These are phyloP conservation scores for Salix arbutifolia DNA, from an alignment of 345 rosid genomes.

Conservation along the genomic window DNA sequence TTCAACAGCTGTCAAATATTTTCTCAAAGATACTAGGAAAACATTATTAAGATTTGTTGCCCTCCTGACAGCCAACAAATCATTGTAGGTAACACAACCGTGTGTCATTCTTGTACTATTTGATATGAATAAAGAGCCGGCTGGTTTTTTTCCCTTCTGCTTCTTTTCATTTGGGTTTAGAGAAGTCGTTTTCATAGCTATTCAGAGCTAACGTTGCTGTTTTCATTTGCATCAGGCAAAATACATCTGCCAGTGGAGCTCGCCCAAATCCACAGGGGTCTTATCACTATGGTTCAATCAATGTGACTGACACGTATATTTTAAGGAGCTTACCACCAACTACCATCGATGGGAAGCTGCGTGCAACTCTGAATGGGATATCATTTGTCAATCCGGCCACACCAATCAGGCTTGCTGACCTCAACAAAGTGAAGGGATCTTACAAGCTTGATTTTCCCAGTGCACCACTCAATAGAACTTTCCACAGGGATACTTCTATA, in stretches of 20 bases:
- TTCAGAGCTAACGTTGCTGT: neutral
- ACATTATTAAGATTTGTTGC: neutral
- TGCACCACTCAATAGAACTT: slow-evolving; percentile 58
- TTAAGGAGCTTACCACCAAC: slow-evolving; percentile 66
- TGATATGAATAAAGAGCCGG: neutral
- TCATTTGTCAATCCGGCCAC: slow-evolving; percentile 67
- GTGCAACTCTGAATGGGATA: slow-evolving; percentile 74
- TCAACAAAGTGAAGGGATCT: slow-evolving; percentile 59
- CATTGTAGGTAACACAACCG: neutral
- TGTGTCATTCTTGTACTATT: neutral
- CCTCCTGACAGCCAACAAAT: neutral
- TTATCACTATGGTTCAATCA: slow-evolving; percentile 81
- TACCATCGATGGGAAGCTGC: slow-evolving; percentile 52
- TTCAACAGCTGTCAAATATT: neutral
- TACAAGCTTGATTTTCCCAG: slow-evolving; percentile 88
- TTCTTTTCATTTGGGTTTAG: neutral
- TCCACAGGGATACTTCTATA: slow-evolving; percentile 54
- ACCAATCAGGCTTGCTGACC: slow-evolving; percentile 78
- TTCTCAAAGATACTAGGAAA: neutral
- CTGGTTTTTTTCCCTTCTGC: neutral
- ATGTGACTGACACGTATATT: slow-evolving; percentile 65
- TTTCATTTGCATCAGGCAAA: slow-evolving; percentile 53
- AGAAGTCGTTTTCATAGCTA: neutral
- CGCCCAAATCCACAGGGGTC: slow-evolving; percentile 98
- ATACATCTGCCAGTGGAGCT: slow-evolving; percentile 89